Evolutionary conservation across 768 basidiomycete genomes (phyloP), one percentile per base, ranked within the genome.

Genomic region (Lactarius tabidus): DNA sequence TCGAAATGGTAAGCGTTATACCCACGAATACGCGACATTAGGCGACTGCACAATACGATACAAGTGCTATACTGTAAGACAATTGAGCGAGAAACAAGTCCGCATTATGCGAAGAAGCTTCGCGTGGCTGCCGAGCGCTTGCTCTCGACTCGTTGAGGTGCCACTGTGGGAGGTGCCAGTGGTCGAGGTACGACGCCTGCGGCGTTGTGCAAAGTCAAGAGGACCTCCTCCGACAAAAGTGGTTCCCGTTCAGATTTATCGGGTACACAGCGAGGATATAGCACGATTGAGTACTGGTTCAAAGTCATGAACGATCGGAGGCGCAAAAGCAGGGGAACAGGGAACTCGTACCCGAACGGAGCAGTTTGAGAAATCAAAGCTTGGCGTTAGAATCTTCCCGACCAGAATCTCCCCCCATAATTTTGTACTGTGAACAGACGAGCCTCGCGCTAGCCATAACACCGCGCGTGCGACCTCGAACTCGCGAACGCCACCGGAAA

Each of bases 191-290:
- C 35, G 26, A 62, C 57, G 28, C 41, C 60, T 20, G 51, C 31
- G 14, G 39, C 39, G 73, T 77, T 18, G 74, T 62, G 35, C 45
- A 70, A n/a, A 1, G 51, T 56, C 70, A 68, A 60, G 20, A 57
- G 3, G 20, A 66, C 33, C 76, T n/a, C 70, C 74, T 28, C 67
- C 62, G 62, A 59, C 57, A 53, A 69, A 55, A 67, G 6, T 43
- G 73, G 14, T 59, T 39, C 28, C 10, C 2, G 18, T 26, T 65
- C 43, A 9, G 28, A 28, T n/a, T 41, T n/a, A 20, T 57, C 60
- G n/a, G 45, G 55, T 8, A 45, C 15, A 10, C 39, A 55, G 17
- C 15, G 29, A 28, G 57, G 61, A 38, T 66, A 62, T 12, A 66
- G 33, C 51, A 38, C 61, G 35, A 66, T 54, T 6, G 61, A 36